These are phyloP conservation scores for Pleurotus ostreatus DNA, from an alignment of 768 basidiomycete species.

Conservation along the genomic window DNA sequence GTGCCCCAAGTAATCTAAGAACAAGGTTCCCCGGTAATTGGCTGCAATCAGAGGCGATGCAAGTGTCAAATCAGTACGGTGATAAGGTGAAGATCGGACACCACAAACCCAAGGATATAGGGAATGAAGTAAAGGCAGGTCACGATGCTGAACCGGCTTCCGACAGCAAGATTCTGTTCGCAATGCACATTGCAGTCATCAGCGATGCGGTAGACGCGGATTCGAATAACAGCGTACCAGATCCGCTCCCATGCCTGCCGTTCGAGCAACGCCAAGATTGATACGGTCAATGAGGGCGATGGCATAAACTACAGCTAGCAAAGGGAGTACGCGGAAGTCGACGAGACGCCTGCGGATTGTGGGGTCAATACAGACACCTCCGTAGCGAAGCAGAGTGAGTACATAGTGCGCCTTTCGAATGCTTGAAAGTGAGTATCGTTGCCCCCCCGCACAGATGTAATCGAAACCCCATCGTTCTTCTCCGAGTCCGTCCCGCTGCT, in stretches of 20 bases:
- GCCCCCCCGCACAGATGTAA: slow-evolving; percentile 13
- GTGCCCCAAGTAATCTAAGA: slow-evolving; percentile 37
- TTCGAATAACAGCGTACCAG: slow-evolving; percentile 19
- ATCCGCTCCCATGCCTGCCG: slow-evolving; percentile 39
- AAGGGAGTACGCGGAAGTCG: slow-evolving; percentile 38
- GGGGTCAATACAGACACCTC: background rate
- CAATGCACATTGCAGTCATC: slow-evolving; percentile 2
- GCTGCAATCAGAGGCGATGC: slow-evolving; percentile 17
- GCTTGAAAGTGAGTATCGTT: slow-evolving; percentile 14
- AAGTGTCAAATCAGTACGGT: background rate
- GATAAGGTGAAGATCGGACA: background rate
- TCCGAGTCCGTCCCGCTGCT: background rate
- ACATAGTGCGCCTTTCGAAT: slow-evolving; percentile 37
- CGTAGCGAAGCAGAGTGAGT: background rate
- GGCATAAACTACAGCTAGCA: slow-evolving; percentile 36
- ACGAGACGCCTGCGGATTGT: slow-evolving; percentile 29
- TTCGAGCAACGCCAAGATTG: slow-evolving; percentile 38
- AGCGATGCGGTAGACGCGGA: background rate
- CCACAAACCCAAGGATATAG: slow-evolving; percentile 37
- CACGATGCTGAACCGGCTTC: slow-evolving; percentile 35
- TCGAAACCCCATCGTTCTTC: slow-evolving; percentile 14
- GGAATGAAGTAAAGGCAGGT: slow-evolving; percentile 42
- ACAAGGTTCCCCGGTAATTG: slow-evolving; percentile 44
- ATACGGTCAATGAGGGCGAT: slow-evolving; percentile 41
- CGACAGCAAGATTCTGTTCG: slow-evolving; percentile 26